These are phyloP conservation scores for Penicillium paxilli DNA, from an alignment of 495 filamentous ascomycete genomes.

Conservation along the genomic window DNA sequence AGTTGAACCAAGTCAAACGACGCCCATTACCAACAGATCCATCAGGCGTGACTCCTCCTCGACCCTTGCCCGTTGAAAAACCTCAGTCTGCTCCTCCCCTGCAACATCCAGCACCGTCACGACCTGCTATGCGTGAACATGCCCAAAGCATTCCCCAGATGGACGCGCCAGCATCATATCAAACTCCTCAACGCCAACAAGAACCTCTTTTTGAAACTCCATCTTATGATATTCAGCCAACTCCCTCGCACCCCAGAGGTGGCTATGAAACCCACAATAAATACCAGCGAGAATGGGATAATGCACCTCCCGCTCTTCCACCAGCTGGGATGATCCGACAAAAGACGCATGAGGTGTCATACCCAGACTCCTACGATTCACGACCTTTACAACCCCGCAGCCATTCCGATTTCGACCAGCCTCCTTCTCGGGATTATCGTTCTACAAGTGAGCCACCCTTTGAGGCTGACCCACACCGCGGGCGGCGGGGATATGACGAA, in stretches of 20 bases:
- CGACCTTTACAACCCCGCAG: constrained; percentile 27
- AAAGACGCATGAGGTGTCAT: constrained; percentile 23
- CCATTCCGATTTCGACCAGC: constrained; percentile 30
- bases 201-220: constrained; percentile 26
- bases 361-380: constrained; percentile 23
- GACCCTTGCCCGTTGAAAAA: constrained; percentile 29
- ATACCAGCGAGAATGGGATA: constrained; percentile 33
- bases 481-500: constrained; percentile 15
- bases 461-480: constrained; percentile 16
- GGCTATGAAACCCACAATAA: constrained; percentile 32
- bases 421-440: constrained; percentile 28
- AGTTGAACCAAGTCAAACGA: constrained; percentile 66
- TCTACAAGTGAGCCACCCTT: constrained; percentile 21
- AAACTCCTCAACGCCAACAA: constrained; percentile 21
- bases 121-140: constrained; percentile 25
- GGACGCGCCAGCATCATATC: constrained; percentile 14
- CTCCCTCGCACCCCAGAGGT: constrained; percentile 17
- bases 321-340: constrained; percentile 14
- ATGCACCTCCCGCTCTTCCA: constrained; percentile 18
- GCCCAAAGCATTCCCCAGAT: constrained; percentile 21
- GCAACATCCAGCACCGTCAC: constrained; percentile 24
- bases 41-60: constrained; percentile 37
- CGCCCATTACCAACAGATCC: constrained; percentile 78
- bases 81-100: constrained; percentile 23
- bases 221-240: constrained; percentile 18